Evolutionary conservation across 2,329 filamentous ascomycete genomes (phyloP).

Genomic region (Fusarium sacchari): DNA sequence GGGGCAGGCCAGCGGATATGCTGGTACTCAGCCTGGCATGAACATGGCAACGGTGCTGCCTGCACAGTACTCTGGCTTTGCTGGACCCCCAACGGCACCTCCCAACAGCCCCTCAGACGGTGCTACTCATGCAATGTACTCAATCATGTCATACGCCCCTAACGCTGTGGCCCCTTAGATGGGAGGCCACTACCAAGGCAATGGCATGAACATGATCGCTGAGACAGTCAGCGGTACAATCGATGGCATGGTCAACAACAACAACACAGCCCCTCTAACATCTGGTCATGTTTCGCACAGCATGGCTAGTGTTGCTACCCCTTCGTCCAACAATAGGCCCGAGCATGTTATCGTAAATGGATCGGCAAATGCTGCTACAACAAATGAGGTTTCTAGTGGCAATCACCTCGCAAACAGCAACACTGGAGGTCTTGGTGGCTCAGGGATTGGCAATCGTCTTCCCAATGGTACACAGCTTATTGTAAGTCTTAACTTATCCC

Average conservation of each 20-base stretch:
- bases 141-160: not conserved
- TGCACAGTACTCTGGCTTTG: not conserved
- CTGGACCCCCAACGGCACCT: constrained; percentile 25
- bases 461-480: constrained; percentile 14
- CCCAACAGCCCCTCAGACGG: constrained; percentile 25
- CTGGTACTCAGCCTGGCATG: not conserved
- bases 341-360: not conserved
- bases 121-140: not conserved
- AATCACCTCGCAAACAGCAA: not conserved
- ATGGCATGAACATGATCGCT: not conserved
- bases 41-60: not conserved
- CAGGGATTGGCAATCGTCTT: constrained; percentile 5
- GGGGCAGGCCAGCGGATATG: constrained; percentile 23
- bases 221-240: not conserved
- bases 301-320: not conserved
- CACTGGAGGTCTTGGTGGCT: not conserved
- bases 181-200: constrained; percentile 31
- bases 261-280: not conserved
- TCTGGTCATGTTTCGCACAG: not conserved
- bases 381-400: not conserved
- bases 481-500: constrained; percentile 6
- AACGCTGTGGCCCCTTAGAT: constrained; percentile 37
- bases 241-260: not conserved
- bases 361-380: not conserved
- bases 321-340: not conserved